These are phyloP conservation scores for Parascedosporium putredinis DNA, from an alignment of 2,329 filamentous ascomycete species.

Conservation along the genomic window DNA sequence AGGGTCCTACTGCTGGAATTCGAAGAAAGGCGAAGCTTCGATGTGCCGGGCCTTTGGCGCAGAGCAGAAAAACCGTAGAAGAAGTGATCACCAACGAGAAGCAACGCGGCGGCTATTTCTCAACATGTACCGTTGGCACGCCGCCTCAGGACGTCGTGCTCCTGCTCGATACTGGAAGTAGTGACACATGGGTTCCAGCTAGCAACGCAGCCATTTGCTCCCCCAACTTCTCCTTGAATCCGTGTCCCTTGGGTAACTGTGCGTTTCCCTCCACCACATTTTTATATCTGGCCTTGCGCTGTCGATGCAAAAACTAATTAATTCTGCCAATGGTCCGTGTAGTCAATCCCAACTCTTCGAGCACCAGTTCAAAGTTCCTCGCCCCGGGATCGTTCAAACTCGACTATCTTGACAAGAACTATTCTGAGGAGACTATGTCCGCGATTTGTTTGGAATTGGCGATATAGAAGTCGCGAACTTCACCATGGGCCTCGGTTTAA, in stretches of 20 bases:
- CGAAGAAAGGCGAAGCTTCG: background rate
- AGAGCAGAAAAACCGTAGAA: constrained; percentile 1
- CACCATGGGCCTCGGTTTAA: constrained; percentile 46
- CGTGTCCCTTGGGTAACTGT: constrained; percentile 37
- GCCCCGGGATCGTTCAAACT: constrained; percentile 44
- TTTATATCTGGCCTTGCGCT: background rate
- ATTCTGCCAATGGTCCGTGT: no score
- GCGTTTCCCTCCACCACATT: constrained; percentile 15
- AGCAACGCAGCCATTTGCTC: constrained; percentile 28
- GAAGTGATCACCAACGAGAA: constrained; percentile 6
- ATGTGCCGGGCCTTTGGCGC: background rate
- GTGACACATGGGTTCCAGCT: constrained; percentile 51
- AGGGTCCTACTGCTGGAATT: constrained; percentile 4
- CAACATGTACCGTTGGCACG: constrained; percentile 45
- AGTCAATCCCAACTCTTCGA: constrained; percentile 38
- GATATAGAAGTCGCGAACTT: constrained; percentile 39
- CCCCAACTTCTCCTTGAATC: constrained; percentile 13
- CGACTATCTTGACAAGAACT: constrained; percentile 50
- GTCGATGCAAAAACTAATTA: no score
- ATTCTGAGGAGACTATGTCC: constrained; percentile 47
- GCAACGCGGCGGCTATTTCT: constrained; percentile 34
- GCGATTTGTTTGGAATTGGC: constrained; percentile 45
- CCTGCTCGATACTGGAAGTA: constrained; percentile 55
- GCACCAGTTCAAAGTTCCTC: constrained; percentile 32
- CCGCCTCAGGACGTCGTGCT: constrained; percentile 45